Base-by-base conservation (phyloP, 805 yeast species). In the Nakazawaea ernobii region DNA sequence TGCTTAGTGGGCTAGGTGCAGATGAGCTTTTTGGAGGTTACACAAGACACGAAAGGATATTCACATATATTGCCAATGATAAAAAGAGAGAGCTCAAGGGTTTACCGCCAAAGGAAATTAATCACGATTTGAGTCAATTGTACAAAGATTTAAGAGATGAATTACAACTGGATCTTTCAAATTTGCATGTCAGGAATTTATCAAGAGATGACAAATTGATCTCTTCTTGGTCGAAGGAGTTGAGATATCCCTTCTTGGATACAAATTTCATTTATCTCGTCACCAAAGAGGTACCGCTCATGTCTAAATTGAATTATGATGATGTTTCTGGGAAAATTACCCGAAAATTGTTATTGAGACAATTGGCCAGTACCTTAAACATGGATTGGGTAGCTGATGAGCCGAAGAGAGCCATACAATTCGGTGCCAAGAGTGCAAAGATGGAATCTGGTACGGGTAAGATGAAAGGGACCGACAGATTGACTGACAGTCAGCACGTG, bases 1-100 rank as follows among this genome's bases (percentile, higher is more conserved):
- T 94, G 8, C 69, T 94, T 32, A 87, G 96, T 46, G 99, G 99
- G 0, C 70, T 94, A 10, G 99, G 99, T 1, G 99, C 99, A 0
- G 99, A 94, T 66, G 99, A 94, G 63, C 66, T 94, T 15, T 91
- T 86, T 69, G 99, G 96, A 0, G 99, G 99, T 0, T 94, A 94
- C 61, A 86, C 95, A 20, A 74, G 97, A 39, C 95, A 94, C 55
- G 83, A 79, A 52, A 63, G 77, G 32, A 58, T 76, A 1, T 75
- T 77, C 58, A 66, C 70, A 0, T 55, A 56, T 10, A 45, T 59
- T 5, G 51, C 66, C 48, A 53, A 57, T 52, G 48, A 60, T 52
- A 42, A 53, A 37, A 49, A 55, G 46, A 45, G 60, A 24, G 28
- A 15, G n/a, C 9, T 55, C 8, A 56, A 57, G 30, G 48, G 51